phyloP scores from a whole-genome alignment of 2,329 filamentous ascomycete genomes.

The Graphilbum fragrans region DNA sequence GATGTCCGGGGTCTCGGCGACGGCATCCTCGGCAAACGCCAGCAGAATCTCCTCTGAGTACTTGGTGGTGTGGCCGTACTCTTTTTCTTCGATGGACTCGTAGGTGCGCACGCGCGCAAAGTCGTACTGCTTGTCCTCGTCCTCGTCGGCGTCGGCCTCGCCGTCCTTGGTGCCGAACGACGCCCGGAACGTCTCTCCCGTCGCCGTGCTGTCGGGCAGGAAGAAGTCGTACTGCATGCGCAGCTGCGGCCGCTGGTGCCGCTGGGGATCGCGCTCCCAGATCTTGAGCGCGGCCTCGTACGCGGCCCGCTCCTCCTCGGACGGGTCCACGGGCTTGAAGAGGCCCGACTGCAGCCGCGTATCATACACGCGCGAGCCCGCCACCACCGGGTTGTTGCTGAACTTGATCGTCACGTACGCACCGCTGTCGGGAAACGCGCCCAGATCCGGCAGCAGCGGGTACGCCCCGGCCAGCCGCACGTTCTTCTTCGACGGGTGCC shows the following conservation, averaged over 20 bases:
- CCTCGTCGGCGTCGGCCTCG: slow-evolving; percentile 33
- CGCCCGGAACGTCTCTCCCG: slow-evolving; percentile 43
- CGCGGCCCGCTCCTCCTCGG: slow-evolving; percentile 38
- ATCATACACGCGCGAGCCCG: slow-evolving; percentile 39
- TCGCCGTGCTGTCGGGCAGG: slow-evolving; percentile 35
- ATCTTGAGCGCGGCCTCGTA: slow-evolving; percentile 38
- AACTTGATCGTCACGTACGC: slow-evolving; percentile 62
- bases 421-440: slow-evolving; percentile 57
- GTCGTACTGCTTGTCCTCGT: slow-evolving; percentile 38
- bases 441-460: slow-evolving; percentile 52
- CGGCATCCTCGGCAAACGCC: slow-evolving; percentile 40
- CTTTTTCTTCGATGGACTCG: slow-evolving; percentile 47
- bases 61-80: slow-evolving; percentile 44
- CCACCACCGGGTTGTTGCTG: slow-evolving; percentile 50
- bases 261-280: slow-evolving; percentile 43
- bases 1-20: slow-evolving; percentile 13
- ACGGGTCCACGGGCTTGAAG: slow-evolving; percentile 46
- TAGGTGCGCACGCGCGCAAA: slow-evolving; percentile 53
- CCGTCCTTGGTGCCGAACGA: slow-evolving; percentile 48
- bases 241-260: slow-evolving; percentile 42
- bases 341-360: slow-evolving; percentile 48
- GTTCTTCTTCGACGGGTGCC: slow-evolving; percentile 46
- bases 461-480: slow-evolving; percentile 47
- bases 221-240: slow-evolving; percentile 57
- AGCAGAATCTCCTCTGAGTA: slow-evolving; percentile 54